Percentiles rank a stretch among this genome's conserved stretches.
These are phyloP conservation scores for Rossbeevera mucosa DNA, from an alignment of 768 basidiomycete genomes.

Conservation along the genomic window DNA sequence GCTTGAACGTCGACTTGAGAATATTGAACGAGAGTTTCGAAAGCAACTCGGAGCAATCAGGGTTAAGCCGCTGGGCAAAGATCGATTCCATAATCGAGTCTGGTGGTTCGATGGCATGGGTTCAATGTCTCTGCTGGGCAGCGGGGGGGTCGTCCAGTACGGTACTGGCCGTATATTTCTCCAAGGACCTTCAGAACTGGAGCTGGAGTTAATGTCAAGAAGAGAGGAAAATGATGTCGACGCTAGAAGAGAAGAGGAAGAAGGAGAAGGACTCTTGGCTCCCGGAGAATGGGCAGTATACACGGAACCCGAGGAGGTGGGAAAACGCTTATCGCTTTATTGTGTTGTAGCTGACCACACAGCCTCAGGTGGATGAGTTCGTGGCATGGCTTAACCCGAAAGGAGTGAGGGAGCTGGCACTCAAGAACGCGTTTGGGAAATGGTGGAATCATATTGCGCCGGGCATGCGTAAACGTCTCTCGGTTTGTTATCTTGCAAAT, in stretches of 20 bases:
- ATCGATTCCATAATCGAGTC: slow-evolving; percentile 90
- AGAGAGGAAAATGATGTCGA: slow-evolving; percentile 51
- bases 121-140: slow-evolving; percentile 70
- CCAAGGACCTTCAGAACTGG: slow-evolving; percentile 86
- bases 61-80: slow-evolving; percentile 83
- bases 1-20: slow-evolving; percentile 73
- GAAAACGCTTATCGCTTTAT: background rate
- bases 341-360: slow-evolving; percentile 7
- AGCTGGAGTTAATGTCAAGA: slow-evolving; percentile 64
- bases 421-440: slow-evolving; percentile 72
- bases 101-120: slow-evolving; percentile 99
- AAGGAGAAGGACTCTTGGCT: slow-evolving; percentile 71
- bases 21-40: slow-evolving; percentile 91
- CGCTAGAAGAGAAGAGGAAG: slow-evolving; percentile 66
- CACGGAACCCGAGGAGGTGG: slow-evolving; percentile 81
- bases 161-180: slow-evolving; percentile 89
- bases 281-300: slow-evolving; percentile 90
- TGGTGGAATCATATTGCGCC: slow-evolving; percentile 82
- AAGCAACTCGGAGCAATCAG: slow-evolving; percentile 81
- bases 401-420: slow-evolving; percentile 80
- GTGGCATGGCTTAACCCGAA: slow-evolving; percentile 88
- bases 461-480: slow-evolving; percentile 70
- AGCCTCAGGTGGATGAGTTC: slow-evolving; percentile 69
- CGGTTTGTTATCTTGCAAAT: slow-evolving; percentile 45
- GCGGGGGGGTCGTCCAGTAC: slow-evolving; percentile 75